These are phyloP conservation scores for Liriodendron chinense DNA, from an alignment of 164 flowering plant species.

Conservation along the genomic window DNA sequence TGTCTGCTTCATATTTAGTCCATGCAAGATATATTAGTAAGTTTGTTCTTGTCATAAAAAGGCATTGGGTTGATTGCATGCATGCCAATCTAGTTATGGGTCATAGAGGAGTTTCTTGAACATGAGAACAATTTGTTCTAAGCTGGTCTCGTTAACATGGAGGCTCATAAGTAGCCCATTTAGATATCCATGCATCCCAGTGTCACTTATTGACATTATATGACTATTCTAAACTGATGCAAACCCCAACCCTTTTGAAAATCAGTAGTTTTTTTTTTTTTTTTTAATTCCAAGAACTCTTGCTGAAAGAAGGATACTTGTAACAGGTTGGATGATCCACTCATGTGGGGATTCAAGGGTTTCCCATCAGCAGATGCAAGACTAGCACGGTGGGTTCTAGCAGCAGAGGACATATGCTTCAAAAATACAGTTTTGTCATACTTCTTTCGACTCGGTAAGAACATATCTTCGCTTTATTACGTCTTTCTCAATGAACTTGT, in stretches of 20 bases:
- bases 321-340: constrained; percentile 85
- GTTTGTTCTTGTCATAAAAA: too few species aligned
- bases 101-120: too few species aligned
- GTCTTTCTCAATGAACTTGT: neutral
- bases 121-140: too few species aligned
- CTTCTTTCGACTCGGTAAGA: constrained; percentile 75
- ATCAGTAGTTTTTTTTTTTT: too few species aligned
- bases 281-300: neutral
- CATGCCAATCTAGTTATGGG: too few species aligned
- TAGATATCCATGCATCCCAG: neutral
- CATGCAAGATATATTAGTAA: too few species aligned
- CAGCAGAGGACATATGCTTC: constrained; percentile 98
- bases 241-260: neutral
- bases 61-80: too few species aligned
- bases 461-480: neutral
- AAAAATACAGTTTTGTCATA: constrained; percentile 58
- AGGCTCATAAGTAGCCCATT: neutral
- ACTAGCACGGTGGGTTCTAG: constrained; percentile 76
- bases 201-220: neutral
- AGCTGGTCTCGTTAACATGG: neutral
- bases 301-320: neutral
- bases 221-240: neutral
- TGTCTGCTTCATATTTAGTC: too few species aligned
- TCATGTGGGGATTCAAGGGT: constrained; percentile 93
- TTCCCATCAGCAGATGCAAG: constrained; percentile 62